Percentiles rank a stretch among this genome's conserved stretches.
phyloP scores from a whole-genome alignment of 176 grass and related monocot species.

The Avena atlantica region DNA sequence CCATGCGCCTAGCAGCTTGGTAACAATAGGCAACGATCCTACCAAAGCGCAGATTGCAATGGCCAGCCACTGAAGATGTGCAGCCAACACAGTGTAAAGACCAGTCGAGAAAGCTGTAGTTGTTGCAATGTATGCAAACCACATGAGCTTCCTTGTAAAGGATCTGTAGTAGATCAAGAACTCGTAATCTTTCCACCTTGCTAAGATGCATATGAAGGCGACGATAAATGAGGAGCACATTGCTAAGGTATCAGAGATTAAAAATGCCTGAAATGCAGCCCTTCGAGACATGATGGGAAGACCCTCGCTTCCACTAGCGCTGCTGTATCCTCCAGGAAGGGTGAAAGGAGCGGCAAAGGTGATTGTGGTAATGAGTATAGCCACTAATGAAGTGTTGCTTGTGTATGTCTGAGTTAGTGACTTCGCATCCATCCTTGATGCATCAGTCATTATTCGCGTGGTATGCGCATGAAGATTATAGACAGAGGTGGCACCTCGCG shows the following conservation, averaged over 20 bases:
- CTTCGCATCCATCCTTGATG: neutral
- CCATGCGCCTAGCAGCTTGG: too few relatives aligned
- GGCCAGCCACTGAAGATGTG: too few relatives aligned
- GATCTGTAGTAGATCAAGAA: conserved; percentile 34
- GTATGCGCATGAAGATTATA: neutral
- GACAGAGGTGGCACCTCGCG: neutral
- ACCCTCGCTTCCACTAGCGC: neutral
- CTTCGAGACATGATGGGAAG: neutral
- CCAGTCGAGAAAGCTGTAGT: neutral
- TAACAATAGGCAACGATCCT: too few relatives aligned
- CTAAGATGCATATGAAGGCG: neutral
- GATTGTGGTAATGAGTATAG: neutral
- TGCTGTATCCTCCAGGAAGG: neutral
- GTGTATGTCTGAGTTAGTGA: neutral
- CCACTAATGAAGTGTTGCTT: neutral
- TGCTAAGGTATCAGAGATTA: neutral
- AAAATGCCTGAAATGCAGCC: neutral
- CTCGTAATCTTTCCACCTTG: neutral
- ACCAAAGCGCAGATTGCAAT: too few relatives aligned
- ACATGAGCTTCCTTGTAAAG: conserved; percentile 13
- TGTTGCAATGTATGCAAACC: conserved; percentile 26
- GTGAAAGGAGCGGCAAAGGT: conserved; percentile 10
- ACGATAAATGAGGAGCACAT: neutral
- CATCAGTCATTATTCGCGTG: neutral
- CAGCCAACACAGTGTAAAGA: too few relatives aligned